Conservation (phyloP, 352 stramenopile genomes). For the Phytophthora fragariaefolia region DNA sequence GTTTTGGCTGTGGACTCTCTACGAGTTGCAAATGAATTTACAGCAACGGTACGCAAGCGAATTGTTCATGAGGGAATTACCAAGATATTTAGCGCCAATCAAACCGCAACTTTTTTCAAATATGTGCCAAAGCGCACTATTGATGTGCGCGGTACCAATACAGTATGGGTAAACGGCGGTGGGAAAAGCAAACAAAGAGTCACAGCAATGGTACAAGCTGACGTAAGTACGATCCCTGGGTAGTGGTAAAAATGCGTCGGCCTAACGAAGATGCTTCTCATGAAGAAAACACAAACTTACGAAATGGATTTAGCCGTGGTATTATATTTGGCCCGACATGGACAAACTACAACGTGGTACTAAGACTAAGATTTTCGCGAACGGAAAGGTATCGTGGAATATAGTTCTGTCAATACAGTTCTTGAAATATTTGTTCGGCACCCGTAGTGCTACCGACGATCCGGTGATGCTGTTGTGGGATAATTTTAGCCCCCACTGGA, state of each 20-base stretch:
- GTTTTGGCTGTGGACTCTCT: background rate
- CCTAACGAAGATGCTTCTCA: too few species aligned
- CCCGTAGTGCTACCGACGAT: slow-evolving; percentile 3
- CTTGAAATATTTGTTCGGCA: slow-evolving; percentile 23
- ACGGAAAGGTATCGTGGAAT: slow-evolving; percentile 37
- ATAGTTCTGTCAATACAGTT: slow-evolving; percentile 15
- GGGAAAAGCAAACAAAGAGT: too few species aligned
- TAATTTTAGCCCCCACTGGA: slow-evolving; percentile 32
- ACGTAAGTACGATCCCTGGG: slow-evolving; percentile 26
- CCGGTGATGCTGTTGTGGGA: slow-evolving; percentile 31
- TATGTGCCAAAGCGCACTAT: slow-evolving; percentile 25
- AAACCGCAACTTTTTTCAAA: too few species aligned
- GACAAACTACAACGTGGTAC: slow-evolving; percentile 12
- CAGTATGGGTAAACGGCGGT: too few species aligned
- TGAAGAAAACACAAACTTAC: slow-evolving; percentile 17
- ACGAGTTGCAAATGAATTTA: slow-evolving; percentile 4
- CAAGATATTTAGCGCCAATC: slow-evolving; percentile 30
- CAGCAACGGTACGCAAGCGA: background rate
- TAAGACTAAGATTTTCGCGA: slow-evolving; percentile 27
- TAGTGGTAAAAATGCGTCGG: slow-evolving; percentile 29
- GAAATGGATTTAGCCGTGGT: slow-evolving; percentile 36
- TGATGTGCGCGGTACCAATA: too few species aligned
- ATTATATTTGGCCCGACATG: slow-evolving; percentile 33
- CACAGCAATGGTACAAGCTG: too few species aligned
- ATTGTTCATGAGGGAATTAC: slow-evolving; percentile 12